Percentiles rank a stretch among this genome's conserved stretches.
Conservation (phyloP, 225 moss, liverwort and hornwort genomes). For the Marchantia paleacea region DNA sequence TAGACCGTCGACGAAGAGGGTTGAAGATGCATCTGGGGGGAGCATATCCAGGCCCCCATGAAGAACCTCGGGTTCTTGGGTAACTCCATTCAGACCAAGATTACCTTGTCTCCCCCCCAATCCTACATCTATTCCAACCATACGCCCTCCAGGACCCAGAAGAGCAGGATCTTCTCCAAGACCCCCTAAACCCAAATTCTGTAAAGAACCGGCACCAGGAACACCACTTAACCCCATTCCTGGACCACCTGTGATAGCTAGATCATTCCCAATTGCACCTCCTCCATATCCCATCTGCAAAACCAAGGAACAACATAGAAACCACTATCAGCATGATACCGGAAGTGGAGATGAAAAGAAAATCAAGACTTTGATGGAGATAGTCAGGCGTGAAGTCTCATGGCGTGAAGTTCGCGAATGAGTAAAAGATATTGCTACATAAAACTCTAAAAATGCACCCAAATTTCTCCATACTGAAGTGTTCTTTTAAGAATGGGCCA, state of each 20-base stretch:
- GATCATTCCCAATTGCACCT: conserved; percentile 74
- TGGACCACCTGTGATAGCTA: conserved; percentile 82
- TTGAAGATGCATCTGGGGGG: conserved; percentile 95
- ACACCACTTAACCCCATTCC: conserved; percentile 82
- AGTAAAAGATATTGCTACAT: no score
- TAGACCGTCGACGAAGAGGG: conserved; percentile 94
- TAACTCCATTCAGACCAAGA: conserved; percentile 82
- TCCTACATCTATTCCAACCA: conserved; percentile 86
- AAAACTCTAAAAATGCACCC: no score
- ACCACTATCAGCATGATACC: not conserved
- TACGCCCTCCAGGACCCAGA: conserved; percentile 68
- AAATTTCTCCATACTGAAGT: no score
- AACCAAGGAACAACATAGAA: not conserved
- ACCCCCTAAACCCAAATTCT: conserved; percentile 67
- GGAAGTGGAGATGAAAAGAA: no score
- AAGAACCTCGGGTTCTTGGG: conserved; percentile 76
- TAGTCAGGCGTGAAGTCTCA: not conserved
- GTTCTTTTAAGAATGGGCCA: no score
- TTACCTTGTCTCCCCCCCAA: conserved; percentile 87
- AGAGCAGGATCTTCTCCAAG: conserved; percentile 82
- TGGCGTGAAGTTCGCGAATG: no score
- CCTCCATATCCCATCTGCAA: conserved; percentile 89
- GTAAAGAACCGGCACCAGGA: conserved; percentile 66
- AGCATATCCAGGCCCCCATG: conserved; percentile 90
- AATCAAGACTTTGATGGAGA: not conserved